Percentiles rank a stretch among this genome's conserved stretches.
These are phyloP conservation scores for Talaromyces proteolyticus DNA, from an alignment of 495 filamentous ascomycete genomes.

Conservation along the genomic window DNA sequence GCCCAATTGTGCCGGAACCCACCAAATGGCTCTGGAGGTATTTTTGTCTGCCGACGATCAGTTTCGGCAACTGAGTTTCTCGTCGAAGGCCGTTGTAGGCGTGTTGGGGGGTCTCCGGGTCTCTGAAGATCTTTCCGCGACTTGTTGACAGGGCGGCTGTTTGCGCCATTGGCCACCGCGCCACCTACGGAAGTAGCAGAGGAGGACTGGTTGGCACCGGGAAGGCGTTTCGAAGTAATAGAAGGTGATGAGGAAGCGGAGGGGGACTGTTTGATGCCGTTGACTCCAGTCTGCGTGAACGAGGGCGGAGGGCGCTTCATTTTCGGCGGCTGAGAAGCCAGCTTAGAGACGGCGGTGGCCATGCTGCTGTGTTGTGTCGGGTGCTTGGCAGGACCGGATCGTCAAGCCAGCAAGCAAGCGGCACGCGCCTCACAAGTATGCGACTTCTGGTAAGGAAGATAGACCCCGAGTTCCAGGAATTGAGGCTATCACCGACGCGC, in stretches of 20 bases:
- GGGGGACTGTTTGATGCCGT: conserved; percentile 54
- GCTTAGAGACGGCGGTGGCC: conserved; percentile 51
- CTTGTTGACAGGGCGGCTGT: conserved; percentile 46
- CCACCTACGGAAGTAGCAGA: conserved; percentile 18
- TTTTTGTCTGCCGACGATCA: conserved; percentile 30
- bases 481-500: conserved; percentile 41
- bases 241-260: conserved; percentile 63
- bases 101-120: conserved; percentile 27
- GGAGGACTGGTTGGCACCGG: conserved; percentile 35
- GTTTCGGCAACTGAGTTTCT: conserved; percentile 26
- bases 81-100: conserved; percentile 23
- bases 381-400: conserved; percentile 14
- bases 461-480: conserved; percentile 30
- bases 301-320: conserved; percentile 70
- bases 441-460: conserved; percentile 19
- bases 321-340: conserved; percentile 55
- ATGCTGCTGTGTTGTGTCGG: conserved; percentile 21
- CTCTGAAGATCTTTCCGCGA: conserved; percentile 47
- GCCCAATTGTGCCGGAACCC: conserved; percentile 6
- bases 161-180: conserved; percentile 33
- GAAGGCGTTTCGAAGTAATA: conserved; percentile 56
- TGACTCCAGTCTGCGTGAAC: conserved; percentile 54
- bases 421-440: conserved; percentile 2
- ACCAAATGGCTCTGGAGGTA: conserved; percentile 46
- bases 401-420: conserved; percentile 11